Conservation (phyloP, 257 asterid species). For the Ilex aquifolium region DNA sequence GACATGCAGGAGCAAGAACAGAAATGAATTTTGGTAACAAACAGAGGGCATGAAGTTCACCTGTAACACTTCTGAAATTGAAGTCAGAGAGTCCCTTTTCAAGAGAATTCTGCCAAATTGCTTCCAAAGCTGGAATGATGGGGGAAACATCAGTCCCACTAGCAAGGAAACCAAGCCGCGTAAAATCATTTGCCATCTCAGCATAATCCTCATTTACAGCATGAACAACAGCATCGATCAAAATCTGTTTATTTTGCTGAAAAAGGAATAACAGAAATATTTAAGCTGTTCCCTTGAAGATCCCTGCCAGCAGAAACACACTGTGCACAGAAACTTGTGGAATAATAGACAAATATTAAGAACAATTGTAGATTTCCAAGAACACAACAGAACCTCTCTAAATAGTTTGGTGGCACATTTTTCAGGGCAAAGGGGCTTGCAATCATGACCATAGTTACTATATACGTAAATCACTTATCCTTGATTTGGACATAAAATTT, state of each 20-base stretch:
- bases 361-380: background rate
- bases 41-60: constrained; percentile 23
- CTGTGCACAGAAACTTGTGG: no score
- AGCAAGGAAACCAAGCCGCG: constrained; percentile 96
- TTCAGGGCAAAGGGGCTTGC: background rate
- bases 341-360: no score
- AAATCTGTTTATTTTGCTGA: constrained; percentile 96
- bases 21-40: no score
- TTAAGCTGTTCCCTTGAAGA: constrained; percentile 10
- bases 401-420: background rate
- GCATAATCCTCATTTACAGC: constrained; percentile 98
- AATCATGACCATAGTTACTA: no score
- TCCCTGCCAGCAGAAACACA: background rate
- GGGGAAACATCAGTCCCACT: constrained; percentile 97
- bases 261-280: constrained; percentile 15
- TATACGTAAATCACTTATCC: no score
- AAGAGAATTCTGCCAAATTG: constrained; percentile 96
- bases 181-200: constrained; percentile 99
- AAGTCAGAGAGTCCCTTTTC: constrained; percentile 96
- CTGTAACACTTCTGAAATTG: constrained; percentile 95
- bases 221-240: constrained; percentile 98
- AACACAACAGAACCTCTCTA: no score
- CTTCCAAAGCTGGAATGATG: constrained; percentile 91
- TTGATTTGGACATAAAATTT: no score
- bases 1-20: background rate